A percentile compares a stretch with the other conserved stretches of the same genome.
Evolutionary conservation across 2,329 filamentous ascomycete species (phyloP).

Genomic region (Arthrobotrys iridis): DNA sequence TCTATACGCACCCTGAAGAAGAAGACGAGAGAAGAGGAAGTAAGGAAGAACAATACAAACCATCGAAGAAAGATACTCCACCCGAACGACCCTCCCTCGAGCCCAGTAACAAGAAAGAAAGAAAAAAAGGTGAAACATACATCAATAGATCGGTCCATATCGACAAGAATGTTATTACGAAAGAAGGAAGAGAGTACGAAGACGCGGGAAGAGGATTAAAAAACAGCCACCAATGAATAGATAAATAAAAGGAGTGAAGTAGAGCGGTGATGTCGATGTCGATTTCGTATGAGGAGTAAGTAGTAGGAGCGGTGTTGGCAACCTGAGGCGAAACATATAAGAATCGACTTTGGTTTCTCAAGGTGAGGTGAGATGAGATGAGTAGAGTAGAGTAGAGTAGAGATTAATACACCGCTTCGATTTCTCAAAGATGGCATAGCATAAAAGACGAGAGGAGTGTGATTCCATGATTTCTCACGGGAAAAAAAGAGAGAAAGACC

Average conservation of each 20-base stretch:
- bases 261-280: constrained; percentile 17
- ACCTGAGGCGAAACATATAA: neutral
- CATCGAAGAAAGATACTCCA: neutral
- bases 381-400: constrained; percentile 7
- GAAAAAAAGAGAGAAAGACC: neutral
- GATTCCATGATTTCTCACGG: constrained; percentile 7
- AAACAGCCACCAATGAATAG: constrained; percentile 53
- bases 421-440: neutral
- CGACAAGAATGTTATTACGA: constrained; percentile 42
- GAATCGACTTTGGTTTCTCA: neutral
- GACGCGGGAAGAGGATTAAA: constrained; percentile 46
- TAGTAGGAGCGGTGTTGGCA: neutral
- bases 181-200: constrained; percentile 32
- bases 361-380: neutral
- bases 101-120: neutral
- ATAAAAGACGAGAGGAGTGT: neutral
- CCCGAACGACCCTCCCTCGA: neutral
- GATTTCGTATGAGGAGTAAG: constrained; percentile 40
- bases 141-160: constrained; percentile 1
- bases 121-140: neutral
- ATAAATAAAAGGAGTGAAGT: constrained; percentile 50
- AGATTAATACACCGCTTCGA: neutral
- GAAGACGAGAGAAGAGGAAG: neutral
- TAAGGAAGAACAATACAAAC: neutral
- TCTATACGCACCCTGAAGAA: constrained; percentile 5